Conservation (phyloP, 2,329 filamentous ascomycete species). For the Ophiostoma perfectum region DNA sequence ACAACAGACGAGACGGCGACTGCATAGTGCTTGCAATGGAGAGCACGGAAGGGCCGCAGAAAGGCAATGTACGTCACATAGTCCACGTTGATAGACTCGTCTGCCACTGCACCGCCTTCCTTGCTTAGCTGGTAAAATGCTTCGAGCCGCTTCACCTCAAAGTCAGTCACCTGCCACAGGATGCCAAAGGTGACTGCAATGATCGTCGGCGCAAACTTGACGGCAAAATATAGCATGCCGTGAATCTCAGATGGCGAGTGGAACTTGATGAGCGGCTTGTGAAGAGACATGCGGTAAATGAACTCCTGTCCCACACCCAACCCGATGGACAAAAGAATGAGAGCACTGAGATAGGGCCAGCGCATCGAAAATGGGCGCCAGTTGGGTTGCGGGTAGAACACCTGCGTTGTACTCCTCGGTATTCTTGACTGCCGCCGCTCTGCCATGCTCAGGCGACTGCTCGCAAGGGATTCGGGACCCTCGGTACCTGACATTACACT, state of each 20-base stretch:
- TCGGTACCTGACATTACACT: slow-evolving; percentile 46
- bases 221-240: slow-evolving; percentile 50
- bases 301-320: slow-evolving; percentile 51
- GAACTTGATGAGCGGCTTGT: slow-evolving; percentile 46
- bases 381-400: slow-evolving; percentile 59
- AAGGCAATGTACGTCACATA: slow-evolving; percentile 66
- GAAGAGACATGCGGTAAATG: slow-evolving; percentile 47
- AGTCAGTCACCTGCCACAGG: slow-evolving; percentile 61
- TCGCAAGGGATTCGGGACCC: background rate
- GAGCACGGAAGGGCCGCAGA: slow-evolving; percentile 57
- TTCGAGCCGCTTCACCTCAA: slow-evolving; percentile 61
- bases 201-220: slow-evolving; percentile 60
- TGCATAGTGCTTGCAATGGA: slow-evolving; percentile 60
- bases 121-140: slow-evolving; percentile 62
- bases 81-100: slow-evolving; percentile 66
- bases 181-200: slow-evolving; percentile 58
- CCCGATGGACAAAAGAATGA: slow-evolving; percentile 50
- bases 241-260: slow-evolving; percentile 45
- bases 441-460: slow-evolving; percentile 21
- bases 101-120: slow-evolving; percentile 54
- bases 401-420: slow-evolving; percentile 34
- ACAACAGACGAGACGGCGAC: slow-evolving; percentile 62
- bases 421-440: slow-evolving; percentile 37
- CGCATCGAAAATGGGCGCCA: slow-evolving; percentile 64
- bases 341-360: slow-evolving; percentile 51